Conservation (phyloP, 208 protist genomes). For the Acanthamoeba divionensis region DNA sequence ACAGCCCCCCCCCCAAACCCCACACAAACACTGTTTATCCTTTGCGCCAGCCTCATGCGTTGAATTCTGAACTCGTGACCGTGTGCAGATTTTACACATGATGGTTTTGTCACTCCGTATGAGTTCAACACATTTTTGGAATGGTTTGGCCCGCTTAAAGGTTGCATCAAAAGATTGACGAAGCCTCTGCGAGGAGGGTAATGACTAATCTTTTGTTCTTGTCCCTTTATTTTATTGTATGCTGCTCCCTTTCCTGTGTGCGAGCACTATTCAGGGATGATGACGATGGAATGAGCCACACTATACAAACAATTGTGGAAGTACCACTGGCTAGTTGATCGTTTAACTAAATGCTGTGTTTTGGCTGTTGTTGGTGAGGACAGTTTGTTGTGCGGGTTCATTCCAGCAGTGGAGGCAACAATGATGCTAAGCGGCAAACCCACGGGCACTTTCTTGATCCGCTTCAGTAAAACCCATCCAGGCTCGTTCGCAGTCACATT, state of each 20-base stretch:
- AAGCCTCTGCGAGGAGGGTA: background rate
- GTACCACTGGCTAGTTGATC: background rate
- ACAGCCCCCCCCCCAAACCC: background rate
- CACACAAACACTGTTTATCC: too few species aligned
- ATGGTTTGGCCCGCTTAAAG: constrained; percentile 62
- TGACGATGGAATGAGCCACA: too few species aligned
- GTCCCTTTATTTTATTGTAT: constrained; percentile 1
- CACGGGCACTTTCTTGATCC: constrained; percentile 60
- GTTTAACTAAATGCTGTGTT: background rate
- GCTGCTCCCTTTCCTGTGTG: background rate
- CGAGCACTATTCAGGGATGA: too few species aligned
- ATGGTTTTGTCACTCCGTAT: constrained; percentile 56
- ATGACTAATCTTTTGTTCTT: background rate
- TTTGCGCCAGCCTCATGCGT: too few species aligned
- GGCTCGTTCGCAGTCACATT: constrained; percentile 72
- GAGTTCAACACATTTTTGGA: constrained; percentile 56
- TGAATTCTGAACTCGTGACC: too few species aligned
- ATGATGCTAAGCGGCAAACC: constrained; percentile 49
- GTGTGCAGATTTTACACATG: constrained; percentile 57
- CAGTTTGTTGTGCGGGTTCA: constrained; percentile 60
- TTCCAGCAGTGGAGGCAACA: constrained; percentile 57
- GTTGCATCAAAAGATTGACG: constrained; percentile 3
- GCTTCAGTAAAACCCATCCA: constrained; percentile 61
- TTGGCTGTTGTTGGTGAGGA: background rate
- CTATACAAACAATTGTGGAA: too few species aligned